phyloP scores from a whole-genome alignment of 345 rosid species.

The Lumnitzera racemosa region DNA sequence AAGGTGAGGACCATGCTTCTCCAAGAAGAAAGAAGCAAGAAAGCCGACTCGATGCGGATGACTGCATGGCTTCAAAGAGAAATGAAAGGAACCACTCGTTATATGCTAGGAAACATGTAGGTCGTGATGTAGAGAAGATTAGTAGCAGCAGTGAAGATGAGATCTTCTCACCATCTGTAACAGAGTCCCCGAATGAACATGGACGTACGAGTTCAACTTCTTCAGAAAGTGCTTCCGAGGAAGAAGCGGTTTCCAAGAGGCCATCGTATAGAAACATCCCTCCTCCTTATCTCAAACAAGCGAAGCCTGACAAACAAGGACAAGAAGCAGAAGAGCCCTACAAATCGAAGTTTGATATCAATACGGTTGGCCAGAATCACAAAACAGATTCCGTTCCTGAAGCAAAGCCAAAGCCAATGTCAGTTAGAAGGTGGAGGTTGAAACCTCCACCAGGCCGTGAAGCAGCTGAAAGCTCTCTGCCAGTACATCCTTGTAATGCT shows the following conservation, averaged over 20 bases:
- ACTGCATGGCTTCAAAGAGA: conserved; percentile 10
- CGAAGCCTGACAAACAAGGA: conserved; percentile 21
- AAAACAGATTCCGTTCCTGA: conserved; percentile 6
- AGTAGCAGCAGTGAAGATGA: conserved; percentile 43
- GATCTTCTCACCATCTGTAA: conserved; percentile 9
- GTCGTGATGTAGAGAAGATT: conserved; percentile 11
- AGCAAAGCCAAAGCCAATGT: conserved; percentile 51
- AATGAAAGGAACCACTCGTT: conserved; percentile 14
- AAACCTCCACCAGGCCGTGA: conserved; percentile 25
- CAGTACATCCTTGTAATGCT: background rate
- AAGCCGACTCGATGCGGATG: background rate
- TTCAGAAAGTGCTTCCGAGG: conserved; percentile 31
- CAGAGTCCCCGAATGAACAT: conserved; percentile 18
- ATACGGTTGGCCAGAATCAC: conserved; percentile 11
- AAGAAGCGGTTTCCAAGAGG: conserved; percentile 30
- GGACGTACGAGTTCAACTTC: conserved; percentile 33
- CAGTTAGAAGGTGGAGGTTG: conserved; percentile 43
- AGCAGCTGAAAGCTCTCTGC: background rate
- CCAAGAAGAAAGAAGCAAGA: conserved; percentile 9
- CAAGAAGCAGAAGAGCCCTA: conserved; percentile 12
- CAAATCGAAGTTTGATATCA: conserved; percentile 8
- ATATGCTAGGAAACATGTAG: conserved; percentile 11
- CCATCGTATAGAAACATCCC: conserved; percentile 33
- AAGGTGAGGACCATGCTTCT: conserved; percentile 11
- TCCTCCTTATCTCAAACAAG: conserved; percentile 42